Base-by-base conservation (phyloP, 768 basidiomycete genomes). In the Sarcomyxa edulis region DNA sequence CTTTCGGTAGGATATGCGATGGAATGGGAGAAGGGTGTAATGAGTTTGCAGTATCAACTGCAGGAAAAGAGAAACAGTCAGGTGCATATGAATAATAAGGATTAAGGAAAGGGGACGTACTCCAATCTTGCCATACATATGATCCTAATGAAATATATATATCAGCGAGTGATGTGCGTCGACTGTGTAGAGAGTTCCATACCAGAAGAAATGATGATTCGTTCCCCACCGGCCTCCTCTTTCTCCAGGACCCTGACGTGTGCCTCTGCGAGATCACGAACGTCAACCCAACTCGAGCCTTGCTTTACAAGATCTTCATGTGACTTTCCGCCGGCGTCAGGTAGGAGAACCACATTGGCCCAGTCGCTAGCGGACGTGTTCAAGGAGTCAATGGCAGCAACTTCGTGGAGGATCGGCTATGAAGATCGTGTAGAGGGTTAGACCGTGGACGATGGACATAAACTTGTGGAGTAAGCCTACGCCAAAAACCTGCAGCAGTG, bases 181-280 rank as follows among this genome's bases (percentile, higher is more conserved):
- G 7, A 16, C 9, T 32, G n/a, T n/a, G n/a, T n/a, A n/a, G n/a
- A 32, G 15, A 32, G 7, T n/a, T 32, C 7, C 38, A 38, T 35
- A 46, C 66, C 62, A 1, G 50, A 59, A 15, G 53, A 55, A 20
- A 74, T 43, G 46, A 82, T 67, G 48, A 81, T 69, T 27, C 81
- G 59, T 35, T 81, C 61, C 1, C 74, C 74, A 4, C 66, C 65
- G 0, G 78, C 78, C 7, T 66, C 65, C 4, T 61, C 58, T 15
- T 58, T 68, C 35, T 65, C 60, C 8, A 84, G 57, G 3, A 77
- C 73, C 4, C 55, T 52, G 1, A 66, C 63, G 48, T 84, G 81
- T 0, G 72, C 77, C 11, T 60, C 54, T 0, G 72, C 78, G 22
- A 74, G 51, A 48, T 78, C 74, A 12, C 69, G 62, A 2, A 74